These are phyloP conservation scores for Syncephalastrum contaminatum DNA, from an alignment of 371 early-diverging fungal species.

Conservation along the genomic window DNA sequence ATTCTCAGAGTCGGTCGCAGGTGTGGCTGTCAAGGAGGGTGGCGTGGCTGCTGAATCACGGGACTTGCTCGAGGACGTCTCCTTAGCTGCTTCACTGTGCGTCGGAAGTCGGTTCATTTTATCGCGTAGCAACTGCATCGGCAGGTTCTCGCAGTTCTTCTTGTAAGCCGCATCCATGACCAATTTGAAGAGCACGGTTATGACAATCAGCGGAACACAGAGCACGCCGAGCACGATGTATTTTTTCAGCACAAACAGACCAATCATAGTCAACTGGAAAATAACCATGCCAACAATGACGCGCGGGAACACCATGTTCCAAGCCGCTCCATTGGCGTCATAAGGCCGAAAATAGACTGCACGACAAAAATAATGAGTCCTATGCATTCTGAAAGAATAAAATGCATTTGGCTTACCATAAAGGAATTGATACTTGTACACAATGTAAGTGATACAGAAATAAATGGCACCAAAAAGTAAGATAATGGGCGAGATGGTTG, in stretches of 20 bases:
- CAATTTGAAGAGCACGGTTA: constrained; percentile 51
- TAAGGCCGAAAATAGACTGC: constrained; percentile 79
- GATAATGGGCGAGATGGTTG: constrained; percentile 84
- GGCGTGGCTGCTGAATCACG: too few species aligned
- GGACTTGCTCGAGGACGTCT: too few species aligned
- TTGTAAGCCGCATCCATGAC: constrained; percentile 49
- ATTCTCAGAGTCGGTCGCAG: not conserved
- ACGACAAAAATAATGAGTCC: not conserved
- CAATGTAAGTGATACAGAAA: constrained; percentile 74
- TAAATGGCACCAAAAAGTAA: constrained; percentile 77
- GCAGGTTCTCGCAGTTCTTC: constrained; percentile 41
- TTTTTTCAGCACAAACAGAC: constrained; percentile 59
- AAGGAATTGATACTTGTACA: constrained; percentile 83
- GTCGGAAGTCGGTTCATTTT: constrained; percentile 19
- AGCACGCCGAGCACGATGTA: constrained; percentile 35
- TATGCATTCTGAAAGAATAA: too few species aligned
- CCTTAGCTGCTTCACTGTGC: not conserved
- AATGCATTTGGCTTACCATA: constrained; percentile 51
- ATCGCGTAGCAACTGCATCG: constrained; percentile 35
- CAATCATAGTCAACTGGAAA: constrained; percentile 85
- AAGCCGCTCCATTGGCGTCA: constrained; percentile 79
- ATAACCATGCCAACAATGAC: constrained; percentile 77
- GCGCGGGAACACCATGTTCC: constrained; percentile 78
- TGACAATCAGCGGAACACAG: constrained; percentile 42
- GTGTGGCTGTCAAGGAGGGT: too few species aligned